Evolutionary conservation across 495 filamentous ascomycete species (phyloP).

Genomic region (Penicillium antarcticum): DNA sequence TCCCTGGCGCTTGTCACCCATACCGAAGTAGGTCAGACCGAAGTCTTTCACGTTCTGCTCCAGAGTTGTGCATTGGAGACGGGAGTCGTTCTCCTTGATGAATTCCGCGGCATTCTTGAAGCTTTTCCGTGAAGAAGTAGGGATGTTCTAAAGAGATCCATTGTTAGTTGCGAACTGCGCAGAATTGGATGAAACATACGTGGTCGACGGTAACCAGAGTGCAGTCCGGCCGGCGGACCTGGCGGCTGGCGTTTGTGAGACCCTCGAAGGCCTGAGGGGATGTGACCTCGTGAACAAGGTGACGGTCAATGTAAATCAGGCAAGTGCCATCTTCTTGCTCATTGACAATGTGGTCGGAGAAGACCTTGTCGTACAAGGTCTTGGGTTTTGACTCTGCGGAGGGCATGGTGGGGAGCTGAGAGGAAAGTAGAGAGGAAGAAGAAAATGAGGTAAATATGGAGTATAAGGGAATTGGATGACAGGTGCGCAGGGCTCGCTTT

Average conservation of each 20-base stretch:
- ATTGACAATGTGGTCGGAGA: conserved; percentile 88
- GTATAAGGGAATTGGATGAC: not conserved
- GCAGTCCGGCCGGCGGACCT: conserved; percentile 91
- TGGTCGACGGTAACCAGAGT: conserved; percentile 96
- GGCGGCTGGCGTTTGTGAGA: conserved; percentile 77
- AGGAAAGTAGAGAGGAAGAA: conserved; percentile 1
- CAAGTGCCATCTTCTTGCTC: conserved; percentile 90
- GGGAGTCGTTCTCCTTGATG: conserved; percentile 90
- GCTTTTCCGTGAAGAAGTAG: conserved; percentile 81
- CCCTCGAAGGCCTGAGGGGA: conserved; percentile 99
- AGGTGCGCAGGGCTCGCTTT: conserved; percentile 1
- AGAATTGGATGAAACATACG: conserved; percentile 52
- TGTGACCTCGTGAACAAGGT: conserved; percentile 97
- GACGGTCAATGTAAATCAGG: conserved; percentile 90
- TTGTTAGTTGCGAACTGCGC: not conserved
- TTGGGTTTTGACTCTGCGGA: conserved; percentile 69
- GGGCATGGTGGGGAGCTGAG: conserved; percentile 61
- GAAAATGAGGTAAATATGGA: not conserved
- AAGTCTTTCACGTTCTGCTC: conserved; percentile 98
- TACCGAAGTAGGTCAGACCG: conserved; percentile 93
- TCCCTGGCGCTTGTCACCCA: conserved; percentile 93
- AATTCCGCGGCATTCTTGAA: conserved; percentile 83
- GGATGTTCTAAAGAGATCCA: conserved; percentile 78
- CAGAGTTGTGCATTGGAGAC: conserved; percentile 88
- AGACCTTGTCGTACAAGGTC: conserved; percentile 98